Base-by-base conservation (phyloP, 306 rosid species). In the Alnus glutinosa region DNA sequence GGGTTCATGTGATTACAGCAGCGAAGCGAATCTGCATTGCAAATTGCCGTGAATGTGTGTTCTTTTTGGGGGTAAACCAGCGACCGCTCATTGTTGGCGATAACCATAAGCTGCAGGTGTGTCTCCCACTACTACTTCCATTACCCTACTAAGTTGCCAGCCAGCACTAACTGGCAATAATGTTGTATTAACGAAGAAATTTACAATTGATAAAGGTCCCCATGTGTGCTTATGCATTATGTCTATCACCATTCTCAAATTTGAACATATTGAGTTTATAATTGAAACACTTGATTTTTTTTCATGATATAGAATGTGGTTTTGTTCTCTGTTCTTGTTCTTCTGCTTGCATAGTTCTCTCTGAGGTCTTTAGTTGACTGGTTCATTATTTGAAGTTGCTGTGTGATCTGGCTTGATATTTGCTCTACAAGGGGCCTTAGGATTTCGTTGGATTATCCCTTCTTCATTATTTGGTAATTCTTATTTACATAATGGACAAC, bases 41-140 rank as follows among this genome's bases (percentile, higher is more conserved):
- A 59, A 96, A 96, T 82, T 93, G 99, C 77, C 97, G 99, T 6
- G 98, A 94, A 88, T 94, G 98, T 82, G 87, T 89, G 79, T 94
- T 94, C 87, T 90, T 87, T 85, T 84, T 94, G 79, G 98, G 98
- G 63, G 98, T 94, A 80, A 94, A 94, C 83, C 97, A 94, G 82
- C 92, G 87, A 78, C 98, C 98, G 11, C 97, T 94, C 84, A 82
- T 92, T 68, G 75, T 94, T 86, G 98, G 98, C 70, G 98, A 94
- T 82, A 94, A 94, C 86, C 98, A 94, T 81, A 94, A 92, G 85
- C 82, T 96, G 87, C 99, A 96, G 97, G 99, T 86, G 61, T 80
- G 68, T 75, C 74, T 70, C 69, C 14, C 42, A 80, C 72, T 52
- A 74, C 71, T 67, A 67, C 51, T 67, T 42, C 72, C 4, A 42